Base-by-base conservation (phyloP, 345 rosid genomes). In the Syzygium oleosum region DNA sequence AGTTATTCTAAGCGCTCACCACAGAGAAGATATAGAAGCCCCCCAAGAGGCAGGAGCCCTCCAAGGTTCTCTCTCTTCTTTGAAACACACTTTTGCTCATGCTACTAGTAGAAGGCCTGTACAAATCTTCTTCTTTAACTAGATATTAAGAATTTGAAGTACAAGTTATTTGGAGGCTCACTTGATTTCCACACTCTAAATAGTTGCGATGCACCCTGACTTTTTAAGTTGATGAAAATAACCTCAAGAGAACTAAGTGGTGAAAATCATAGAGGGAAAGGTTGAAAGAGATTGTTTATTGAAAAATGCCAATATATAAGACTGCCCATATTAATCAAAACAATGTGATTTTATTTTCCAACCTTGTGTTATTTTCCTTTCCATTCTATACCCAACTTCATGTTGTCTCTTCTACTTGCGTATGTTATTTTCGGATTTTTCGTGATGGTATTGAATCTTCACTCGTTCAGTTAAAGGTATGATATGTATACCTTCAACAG, bases 11-110 rank as follows among this genome's bases (percentile, higher is more conserved):
- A 92, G 65, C 95, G 90, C 59, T 93, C 94, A 17, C 93, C 94
- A 13, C 89, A 83, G 19, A 90, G 95, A 86, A 94, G 93, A 73
- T 89, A 92, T 89, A 93, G 94, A 94, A 96, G 95, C 89, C 95
- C 98, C 41, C 94, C 91, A 34, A 95, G 98, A 90, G 94, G 93
- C 89, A 91, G 94, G 87, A 95, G 97, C 87, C 96, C 99, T 73
- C 94, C 92, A n/a, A 96, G 99, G 99, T 96, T 88, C 12, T 86
- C 88, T 86, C 91, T 89, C 54, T 84, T 56, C 54, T 52, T 54
- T 61, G 49, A 46, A 41, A 77, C 52, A 51, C 51, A 21, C 83
- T 73, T 34, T 38, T 73, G 83, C 15, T 73, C 49, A 21, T 38
- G 49, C 83, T 73, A 73, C 49, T 38, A 34, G 83, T 49, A 78